Evolutionary conservation across 352 stramenopile species (phyloP).

Genomic region (Globisporangium paddicum): DNA sequence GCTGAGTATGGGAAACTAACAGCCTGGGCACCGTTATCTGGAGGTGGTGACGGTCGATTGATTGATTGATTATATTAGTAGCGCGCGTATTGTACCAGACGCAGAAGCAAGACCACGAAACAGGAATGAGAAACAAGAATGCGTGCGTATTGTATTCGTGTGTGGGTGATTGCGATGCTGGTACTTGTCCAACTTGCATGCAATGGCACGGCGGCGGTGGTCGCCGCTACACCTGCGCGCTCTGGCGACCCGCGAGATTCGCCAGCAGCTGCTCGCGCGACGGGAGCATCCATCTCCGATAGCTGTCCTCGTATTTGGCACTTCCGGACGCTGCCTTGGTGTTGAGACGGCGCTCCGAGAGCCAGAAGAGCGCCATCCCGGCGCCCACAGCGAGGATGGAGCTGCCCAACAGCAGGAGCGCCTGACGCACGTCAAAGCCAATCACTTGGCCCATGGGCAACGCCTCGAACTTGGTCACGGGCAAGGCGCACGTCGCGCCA

Average conservation of each 20-base stretch:
- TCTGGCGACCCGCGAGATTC: conserved; percentile 16
- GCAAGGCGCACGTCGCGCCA: conserved; percentile 32
- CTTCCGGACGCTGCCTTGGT: conserved; percentile 32
- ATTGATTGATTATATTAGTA: conserved; percentile 16
- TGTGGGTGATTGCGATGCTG: background rate
- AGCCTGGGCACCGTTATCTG: background rate
- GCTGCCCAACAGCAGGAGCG: conserved; percentile 37
- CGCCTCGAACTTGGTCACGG: conserved; percentile 22
- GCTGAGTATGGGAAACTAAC: background rate
- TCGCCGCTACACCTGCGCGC: conserved; percentile 14
- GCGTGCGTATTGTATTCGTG: conserved; percentile 1
- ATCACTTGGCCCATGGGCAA: conserved; percentile 37
- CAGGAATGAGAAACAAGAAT: conserved; percentile 2
- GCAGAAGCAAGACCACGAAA: conserved; percentile 2
- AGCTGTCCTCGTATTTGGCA: conserved; percentile 51
- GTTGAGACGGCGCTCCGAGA: conserved; percentile 41
- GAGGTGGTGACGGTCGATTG: background rate
- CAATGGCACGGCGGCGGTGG: too few species aligned
- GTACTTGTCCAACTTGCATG: conserved; percentile 1
- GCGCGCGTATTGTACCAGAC: conserved; percentile 10
- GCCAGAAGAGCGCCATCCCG: conserved; percentile 40
- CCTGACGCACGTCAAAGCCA: conserved; percentile 29
- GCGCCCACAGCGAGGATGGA: conserved; percentile 24
- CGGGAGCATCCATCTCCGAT: conserved; percentile 58
- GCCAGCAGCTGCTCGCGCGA: conserved; percentile 56